These are phyloP conservation scores for Colletotrichum higginsianum DNA, from an alignment of 2,329 filamentous ascomycete species.

Conservation along the genomic window DNA sequence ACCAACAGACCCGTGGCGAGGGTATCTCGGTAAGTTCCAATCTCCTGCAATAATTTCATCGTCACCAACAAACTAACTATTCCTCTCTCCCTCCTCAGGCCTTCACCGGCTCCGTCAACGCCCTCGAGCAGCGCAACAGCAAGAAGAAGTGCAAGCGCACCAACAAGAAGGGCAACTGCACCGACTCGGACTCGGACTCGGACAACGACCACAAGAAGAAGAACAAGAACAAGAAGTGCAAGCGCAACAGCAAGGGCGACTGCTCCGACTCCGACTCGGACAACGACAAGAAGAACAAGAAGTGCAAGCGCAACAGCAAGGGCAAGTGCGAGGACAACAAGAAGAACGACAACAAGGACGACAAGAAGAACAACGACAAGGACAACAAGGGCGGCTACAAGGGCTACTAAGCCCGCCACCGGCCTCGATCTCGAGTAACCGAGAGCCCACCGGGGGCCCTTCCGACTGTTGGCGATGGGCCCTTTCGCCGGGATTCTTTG, in stretches of 20 bases:
- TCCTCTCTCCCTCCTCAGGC: background rate
- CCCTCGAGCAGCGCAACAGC: constrained; percentile 24
- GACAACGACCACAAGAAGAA: constrained; percentile 16
- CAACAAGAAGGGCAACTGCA: constrained; percentile 31
- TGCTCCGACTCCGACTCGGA: constrained; percentile 5
- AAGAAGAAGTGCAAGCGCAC: constrained; percentile 38
- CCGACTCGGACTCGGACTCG: constrained; percentile 4
- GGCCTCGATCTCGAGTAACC: background rate
- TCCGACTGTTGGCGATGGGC: background rate
- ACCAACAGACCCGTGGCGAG: constrained; percentile 17
- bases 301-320: background rate
- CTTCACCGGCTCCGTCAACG: constrained; percentile 9
- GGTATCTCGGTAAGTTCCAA: constrained; percentile 1
- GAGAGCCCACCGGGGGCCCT: background rate
- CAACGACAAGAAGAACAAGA: constrained; percentile 6
- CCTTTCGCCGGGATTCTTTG: too few species aligned
- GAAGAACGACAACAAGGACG: background rate
- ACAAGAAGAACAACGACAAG: constrained; percentile 10
- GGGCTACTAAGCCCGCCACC: background rate
- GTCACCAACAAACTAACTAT: background rate
- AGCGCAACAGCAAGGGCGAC: constrained; percentile 37
- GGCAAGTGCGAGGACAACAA: background rate
- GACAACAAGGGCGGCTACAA: constrained; percentile 4
- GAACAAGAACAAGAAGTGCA: constrained; percentile 22
- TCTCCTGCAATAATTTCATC: background rate